A percentile compares a stretch with the other conserved stretches of the same genome.
phyloP scores from a whole-genome alignment of 2,329 filamentous ascomycete genomes.

The Dothideomycetes sp. region DNA sequence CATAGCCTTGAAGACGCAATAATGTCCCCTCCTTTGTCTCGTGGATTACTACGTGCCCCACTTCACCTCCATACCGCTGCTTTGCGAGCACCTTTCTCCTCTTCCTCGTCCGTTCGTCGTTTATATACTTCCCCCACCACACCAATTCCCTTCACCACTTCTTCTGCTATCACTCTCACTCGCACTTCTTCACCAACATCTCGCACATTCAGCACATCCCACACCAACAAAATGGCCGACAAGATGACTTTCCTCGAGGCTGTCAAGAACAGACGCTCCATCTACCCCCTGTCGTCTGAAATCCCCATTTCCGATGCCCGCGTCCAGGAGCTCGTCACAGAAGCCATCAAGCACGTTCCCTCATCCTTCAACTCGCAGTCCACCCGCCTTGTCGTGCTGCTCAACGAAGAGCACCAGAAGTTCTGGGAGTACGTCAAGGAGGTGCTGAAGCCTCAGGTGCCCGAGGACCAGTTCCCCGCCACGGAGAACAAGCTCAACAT shows the following conservation, averaged over 20 bases:
- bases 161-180: conserved; percentile 1
- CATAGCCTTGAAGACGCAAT: too few species aligned
- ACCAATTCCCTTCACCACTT: too few species aligned
- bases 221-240: conserved; percentile 26
- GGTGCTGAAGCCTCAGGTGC: conserved; percentile 56
- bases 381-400: conserved; percentile 65
- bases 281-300: conserved; percentile 36
- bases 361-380: conserved; percentile 84
- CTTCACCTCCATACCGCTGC: too few species aligned
- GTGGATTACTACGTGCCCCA: too few species aligned
- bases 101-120: too few species aligned
- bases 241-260: conserved; percentile 46
- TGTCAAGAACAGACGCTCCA: conserved; percentile 55
- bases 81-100: too few species aligned
- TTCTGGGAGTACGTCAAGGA: conserved; percentile 68
- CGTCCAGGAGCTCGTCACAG: conserved; percentile 51
- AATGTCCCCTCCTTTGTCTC: too few species aligned
- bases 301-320: conserved; percentile 42
- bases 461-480: conserved; percentile 49
- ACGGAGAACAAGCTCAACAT: conserved; percentile 40
- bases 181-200: not conserved
- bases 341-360: conserved; percentile 57
- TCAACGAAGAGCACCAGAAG: conserved; percentile 74
- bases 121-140: too few species aligned
- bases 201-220: conserved; percentile 9